Evolutionary conservation across 1,139 yeast species (phyloP).

Genomic region (Suhomyces atakaporum): DNA sequence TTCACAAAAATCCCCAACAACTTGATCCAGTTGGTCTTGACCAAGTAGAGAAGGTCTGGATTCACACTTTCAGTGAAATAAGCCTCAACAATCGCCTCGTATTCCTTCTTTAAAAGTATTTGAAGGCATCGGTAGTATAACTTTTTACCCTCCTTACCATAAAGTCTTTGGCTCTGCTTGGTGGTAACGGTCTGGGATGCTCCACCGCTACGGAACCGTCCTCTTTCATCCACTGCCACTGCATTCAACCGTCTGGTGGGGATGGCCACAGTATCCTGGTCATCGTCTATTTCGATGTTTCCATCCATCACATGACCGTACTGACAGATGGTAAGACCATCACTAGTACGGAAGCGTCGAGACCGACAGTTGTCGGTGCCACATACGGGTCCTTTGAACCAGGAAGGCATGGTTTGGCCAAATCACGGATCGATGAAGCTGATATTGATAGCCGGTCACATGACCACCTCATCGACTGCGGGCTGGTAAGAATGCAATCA

Average conservation of each 20-base stretch:
- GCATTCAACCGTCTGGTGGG: conserved; percentile 59
- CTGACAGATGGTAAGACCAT: conserved; percentile 82
- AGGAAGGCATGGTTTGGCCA: conserved; percentile 27
- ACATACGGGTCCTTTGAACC: conserved; percentile 78
- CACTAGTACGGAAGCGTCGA: conserved; percentile 64
- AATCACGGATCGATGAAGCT: no score
- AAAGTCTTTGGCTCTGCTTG: conserved; percentile 22
- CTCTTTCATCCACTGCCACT: conserved; percentile 18
- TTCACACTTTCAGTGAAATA: conserved; percentile 23
- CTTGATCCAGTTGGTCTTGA: conserved; percentile 20
- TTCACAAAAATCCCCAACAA: conserved; percentile 47
- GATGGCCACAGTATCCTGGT: conserved; percentile 55
- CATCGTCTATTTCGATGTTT: conserved; percentile 75
- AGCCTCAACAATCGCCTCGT: conserved; percentile 26
- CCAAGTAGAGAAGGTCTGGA: conserved; percentile 14
- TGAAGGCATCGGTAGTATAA: conserved; percentile 57
- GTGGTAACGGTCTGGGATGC: conserved; percentile 8
- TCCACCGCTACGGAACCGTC: conserved; percentile 13
- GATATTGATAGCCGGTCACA: no score
- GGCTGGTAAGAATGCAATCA: no score
- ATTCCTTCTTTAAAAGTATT: conserved; percentile 51
- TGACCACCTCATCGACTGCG: no score
- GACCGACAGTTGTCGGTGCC: conserved; percentile 91
- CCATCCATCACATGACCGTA: conserved; percentile 89
- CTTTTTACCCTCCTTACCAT: conserved; percentile 56